A percentile compares a stretch with the other conserved stretches of the same genome.
phyloP scores from a whole-genome alignment of 2,329 filamentous ascomycete genomes.

The Pseudogymnoascus sp. region DNA sequence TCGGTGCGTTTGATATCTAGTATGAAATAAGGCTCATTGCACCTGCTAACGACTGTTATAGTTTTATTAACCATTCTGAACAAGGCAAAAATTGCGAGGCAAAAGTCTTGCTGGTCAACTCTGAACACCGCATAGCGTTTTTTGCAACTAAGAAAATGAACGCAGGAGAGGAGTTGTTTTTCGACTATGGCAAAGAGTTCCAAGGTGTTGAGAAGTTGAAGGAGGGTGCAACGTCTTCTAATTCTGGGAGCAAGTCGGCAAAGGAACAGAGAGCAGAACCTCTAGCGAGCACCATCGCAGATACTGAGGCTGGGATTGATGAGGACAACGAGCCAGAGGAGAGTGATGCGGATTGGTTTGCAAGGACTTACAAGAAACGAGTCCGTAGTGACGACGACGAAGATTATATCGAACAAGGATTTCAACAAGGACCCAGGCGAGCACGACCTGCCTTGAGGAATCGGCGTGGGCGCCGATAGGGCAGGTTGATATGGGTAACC shows the following conservation, averaged over 20 bases:
- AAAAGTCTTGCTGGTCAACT: conserved; percentile 63
- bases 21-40: conserved; percentile 46
- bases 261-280: neutral
- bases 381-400: neutral
- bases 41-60: conserved; percentile 62
- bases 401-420: neutral
- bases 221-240: neutral
- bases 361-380: neutral
- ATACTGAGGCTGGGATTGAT: neutral
- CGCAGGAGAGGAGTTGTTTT: conserved; percentile 69
- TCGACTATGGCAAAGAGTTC: conserved; percentile 68
- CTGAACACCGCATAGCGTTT: conserved; percentile 68
- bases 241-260: neutral
- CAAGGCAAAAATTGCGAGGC: conserved; percentile 57
- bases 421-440: neutral
- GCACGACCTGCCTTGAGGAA: neutral
- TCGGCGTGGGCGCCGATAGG: neutral
- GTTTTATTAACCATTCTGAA: conserved; percentile 77
- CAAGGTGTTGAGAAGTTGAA: neutral
- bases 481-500: neutral
- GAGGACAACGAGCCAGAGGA: neutral
- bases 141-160: conserved; percentile 58
- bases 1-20: neutral
- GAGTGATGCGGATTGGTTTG: neutral
- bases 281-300: neutral